phyloP scores from a whole-genome alignment of 2,329 filamentous ascomycete genomes.

The Fonsecaea erecta region DNA sequence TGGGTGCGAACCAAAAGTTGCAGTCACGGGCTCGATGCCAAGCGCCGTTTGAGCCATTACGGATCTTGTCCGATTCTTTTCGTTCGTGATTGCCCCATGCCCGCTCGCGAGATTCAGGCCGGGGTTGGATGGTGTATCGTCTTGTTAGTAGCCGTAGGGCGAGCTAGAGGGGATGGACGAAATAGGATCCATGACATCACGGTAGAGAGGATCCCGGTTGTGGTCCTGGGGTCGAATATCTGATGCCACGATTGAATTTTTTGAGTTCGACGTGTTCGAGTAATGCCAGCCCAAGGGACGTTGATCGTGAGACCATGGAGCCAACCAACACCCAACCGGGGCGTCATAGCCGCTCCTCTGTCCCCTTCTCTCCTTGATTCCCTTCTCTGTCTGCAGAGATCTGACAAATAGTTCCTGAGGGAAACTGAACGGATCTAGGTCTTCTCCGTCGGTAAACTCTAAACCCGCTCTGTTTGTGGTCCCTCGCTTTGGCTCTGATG shows the following conservation, averaged over 20 bases:
- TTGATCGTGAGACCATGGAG: neutral
- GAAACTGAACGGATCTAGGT: neutral
- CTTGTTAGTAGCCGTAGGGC: neutral
- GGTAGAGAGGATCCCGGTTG: neutral
- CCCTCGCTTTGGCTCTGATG: neutral
- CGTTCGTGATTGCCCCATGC: too few species aligned
- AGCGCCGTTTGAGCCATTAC: neutral
- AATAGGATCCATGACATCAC: neutral
- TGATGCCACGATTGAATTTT: neutral
- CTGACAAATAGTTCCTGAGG: slow-evolving; percentile 12
- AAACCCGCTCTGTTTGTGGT: neutral
- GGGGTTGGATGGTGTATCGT: neutral
- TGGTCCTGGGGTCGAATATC: neutral
- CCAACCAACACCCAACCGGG: neutral
- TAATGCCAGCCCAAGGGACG: neutral
- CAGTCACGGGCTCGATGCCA: neutral
- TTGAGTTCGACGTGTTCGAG: neutral
- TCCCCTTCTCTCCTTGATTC: too few species aligned
- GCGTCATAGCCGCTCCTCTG: neutral
- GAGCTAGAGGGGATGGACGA: neutral
- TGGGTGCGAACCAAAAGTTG: neutral
- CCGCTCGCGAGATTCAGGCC: too few species aligned
- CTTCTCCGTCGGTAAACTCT: slow-evolving; percentile 21
- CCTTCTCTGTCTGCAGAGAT: slow-evolving; percentile 8
- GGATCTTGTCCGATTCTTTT: neutral